Conservation (phyloP, 495 filamentous ascomycete species). For the Penicillium maclennaniae region DNA sequence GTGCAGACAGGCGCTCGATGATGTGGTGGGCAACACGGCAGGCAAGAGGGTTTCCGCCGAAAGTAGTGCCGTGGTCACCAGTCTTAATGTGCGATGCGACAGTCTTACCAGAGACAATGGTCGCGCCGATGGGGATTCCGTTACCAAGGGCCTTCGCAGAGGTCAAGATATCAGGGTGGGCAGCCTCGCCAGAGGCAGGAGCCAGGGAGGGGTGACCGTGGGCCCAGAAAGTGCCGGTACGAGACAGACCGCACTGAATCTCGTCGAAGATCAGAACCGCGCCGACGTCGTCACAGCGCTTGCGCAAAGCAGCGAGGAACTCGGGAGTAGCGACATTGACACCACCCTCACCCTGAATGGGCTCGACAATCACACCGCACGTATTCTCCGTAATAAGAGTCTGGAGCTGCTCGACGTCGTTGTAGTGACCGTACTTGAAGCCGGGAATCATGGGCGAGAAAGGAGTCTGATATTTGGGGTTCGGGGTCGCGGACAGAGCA, state of each 20-base stretch:
- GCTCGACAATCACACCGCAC: conserved; percentile 94
- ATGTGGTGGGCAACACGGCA: conserved; percentile 81
- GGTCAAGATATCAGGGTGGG: conserved; percentile 91
- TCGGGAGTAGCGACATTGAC: conserved; percentile 77
- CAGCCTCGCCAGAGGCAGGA: conserved; percentile 48
- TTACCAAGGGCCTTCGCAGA: conserved; percentile 95
- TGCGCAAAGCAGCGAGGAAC: conserved; percentile 73
- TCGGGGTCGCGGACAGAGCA: conserved; percentile 86
- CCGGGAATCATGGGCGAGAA: conserved; percentile 95
- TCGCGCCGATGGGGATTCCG: conserved; percentile 90
- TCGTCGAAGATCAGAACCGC: conserved; percentile 93
- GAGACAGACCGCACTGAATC: conserved; percentile 88
- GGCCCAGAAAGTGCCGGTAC: conserved; percentile 88
- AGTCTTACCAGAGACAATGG: conserved; percentile 67
- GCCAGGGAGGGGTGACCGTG: conserved; percentile 61
- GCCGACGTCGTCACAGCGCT: conserved; percentile 79
- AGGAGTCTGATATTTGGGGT: conserved; percentile 94
- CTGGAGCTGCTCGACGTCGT: conserved; percentile 67
- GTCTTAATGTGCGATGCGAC: conserved; percentile 82
- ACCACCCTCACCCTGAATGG: conserved; percentile 96
- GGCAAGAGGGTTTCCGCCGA: conserved; percentile 90
- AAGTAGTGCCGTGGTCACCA: conserved; percentile 96
- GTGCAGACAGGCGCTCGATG: conserved; percentile 65
- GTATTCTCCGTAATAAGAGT: conserved; percentile 76
- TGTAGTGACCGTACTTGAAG: conserved; percentile 81